Conservation (phyloP, 148 eudicot species). For the Arctostaphylos glauca region DNA sequence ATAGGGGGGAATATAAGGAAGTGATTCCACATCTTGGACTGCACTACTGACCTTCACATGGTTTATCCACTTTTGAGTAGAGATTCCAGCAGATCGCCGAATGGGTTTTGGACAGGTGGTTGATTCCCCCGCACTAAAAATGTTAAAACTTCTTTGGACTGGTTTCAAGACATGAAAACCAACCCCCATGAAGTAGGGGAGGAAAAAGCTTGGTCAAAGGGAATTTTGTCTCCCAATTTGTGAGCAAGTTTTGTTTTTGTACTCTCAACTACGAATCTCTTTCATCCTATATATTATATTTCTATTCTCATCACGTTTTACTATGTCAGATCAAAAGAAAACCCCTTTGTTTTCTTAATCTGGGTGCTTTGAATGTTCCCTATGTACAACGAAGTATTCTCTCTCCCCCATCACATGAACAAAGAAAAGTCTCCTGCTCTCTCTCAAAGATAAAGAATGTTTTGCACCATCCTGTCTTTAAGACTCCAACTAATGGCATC, state of each 20-base stretch:
- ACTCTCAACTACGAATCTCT: conserved; percentile 9
- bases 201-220: conserved; percentile 27
- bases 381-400: conserved; percentile 11
- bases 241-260: conserved; percentile 30
- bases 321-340: conserved; percentile 24
- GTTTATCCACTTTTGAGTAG: conserved; percentile 14
- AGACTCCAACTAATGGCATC: background rate
- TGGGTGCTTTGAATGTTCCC: conserved; percentile 21
- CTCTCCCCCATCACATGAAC: background rate
- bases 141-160: background rate
- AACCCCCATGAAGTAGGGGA: conserved; percentile 22
- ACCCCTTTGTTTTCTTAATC: conserved; percentile 14
- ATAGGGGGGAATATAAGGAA: background rate
- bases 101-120: conserved; percentile 31
- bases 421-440: background rate
- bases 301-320: conserved; percentile 19
- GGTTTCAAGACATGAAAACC: conserved; percentile 9
- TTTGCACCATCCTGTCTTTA: conserved; percentile 5
- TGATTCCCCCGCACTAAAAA: conserved; percentile 16
- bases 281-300: conserved; percentile 11
- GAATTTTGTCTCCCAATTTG: conserved; percentile 37
- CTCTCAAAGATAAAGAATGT: conserved; percentile 11
- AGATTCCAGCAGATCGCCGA: conserved; percentile 17
- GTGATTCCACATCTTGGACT: conserved; percentile 2
- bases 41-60: conserved; percentile 34